phyloP scores from a whole-genome alignment of 495 filamentous ascomycete species.

The Parathielavia hyrcaniae region DNA sequence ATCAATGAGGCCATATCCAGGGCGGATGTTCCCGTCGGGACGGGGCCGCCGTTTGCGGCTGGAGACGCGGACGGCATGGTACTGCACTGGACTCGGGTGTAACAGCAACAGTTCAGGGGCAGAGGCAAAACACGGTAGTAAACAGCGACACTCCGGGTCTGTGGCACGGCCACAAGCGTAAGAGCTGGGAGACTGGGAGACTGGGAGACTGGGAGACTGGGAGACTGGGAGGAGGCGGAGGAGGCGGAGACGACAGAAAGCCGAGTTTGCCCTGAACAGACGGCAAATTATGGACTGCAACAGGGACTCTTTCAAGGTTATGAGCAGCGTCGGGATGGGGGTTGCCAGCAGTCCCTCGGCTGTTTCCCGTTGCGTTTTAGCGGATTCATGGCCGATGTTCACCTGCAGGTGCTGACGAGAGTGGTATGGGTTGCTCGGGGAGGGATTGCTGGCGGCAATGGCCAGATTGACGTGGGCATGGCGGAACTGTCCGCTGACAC shows the following conservation, averaged over 20 bases:
- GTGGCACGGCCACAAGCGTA: background rate
- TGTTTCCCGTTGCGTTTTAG: constrained; percentile 5
- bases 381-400: background rate
- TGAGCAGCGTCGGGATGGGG: background rate
- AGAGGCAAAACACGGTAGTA: background rate
- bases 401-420: constrained; percentile 3
- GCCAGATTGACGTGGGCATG: too few relatives aligned
- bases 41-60: constrained; percentile 4
- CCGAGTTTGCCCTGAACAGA: background rate
- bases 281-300: background rate
- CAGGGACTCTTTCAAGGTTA: constrained; percentile 1
- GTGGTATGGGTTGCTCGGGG: background rate
- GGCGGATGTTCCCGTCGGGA: background rate
- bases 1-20: constrained; percentile 7
- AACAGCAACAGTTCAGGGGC: background rate
- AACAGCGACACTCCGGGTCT: background rate
- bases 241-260: background rate
- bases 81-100: background rate
- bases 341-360: background rate
- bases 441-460: constrained; percentile 2
- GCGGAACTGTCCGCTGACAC: background rate
- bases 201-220: too few relatives aligned
- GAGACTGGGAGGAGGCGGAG: background rate
- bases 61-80: constrained; percentile 12
- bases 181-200: too few relatives aligned